Evolutionary conservation across 768 basidiomycete genomes (phyloP), one percentile per base, ranked within the genome.

Genomic region (Mycena latifolia): DNA sequence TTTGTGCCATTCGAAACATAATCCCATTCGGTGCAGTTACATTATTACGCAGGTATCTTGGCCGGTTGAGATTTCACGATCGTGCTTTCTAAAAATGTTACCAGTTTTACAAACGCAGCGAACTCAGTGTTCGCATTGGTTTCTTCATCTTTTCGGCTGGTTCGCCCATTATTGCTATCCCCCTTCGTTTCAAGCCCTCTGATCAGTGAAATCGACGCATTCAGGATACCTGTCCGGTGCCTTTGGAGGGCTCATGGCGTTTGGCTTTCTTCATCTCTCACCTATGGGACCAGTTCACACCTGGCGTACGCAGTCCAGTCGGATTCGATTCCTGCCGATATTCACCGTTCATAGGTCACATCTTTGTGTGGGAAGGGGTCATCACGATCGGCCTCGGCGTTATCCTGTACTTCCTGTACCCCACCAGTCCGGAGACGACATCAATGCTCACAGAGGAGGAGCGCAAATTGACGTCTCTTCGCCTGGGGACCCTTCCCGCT

Each of bases 351-450:
- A 5, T 35, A 63, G 54, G 55, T 7, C 62, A 55, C 43, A 55
- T 63, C 35, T 48, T 57, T 33, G 62, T 47, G 14, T 55, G 53
- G 55, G 62, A 63, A 25, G 62, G 62, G 5, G 31, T 63, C 45
- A 63, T 63, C 33, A 79, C 78, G 3, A 35, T 78, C 15, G 67
- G 76, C 22, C 33, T 72, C 24, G 78, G 78, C 20, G 28, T 69
- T 2, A 0, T 77, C 6, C 76, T 79, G 45, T 45, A 77, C 51
- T 73, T 77, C 60, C 14, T 74, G n/a, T 61, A 80, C 15, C 78
- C 78, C 29, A 75, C 65, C 4, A 66, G 78, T 37, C 77, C 76
- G 0, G 77, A 79, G 50, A 79, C 77, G 22, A 77, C 77, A 8
- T n/a, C 53, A 18, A 79, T 79, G 58, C 66, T 78, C 54, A 78